Percentiles rank a stretch among this genome's conserved stretches.
Conservation (phyloP, 441 rosid species). For the Erysimum cheiri region DNA sequence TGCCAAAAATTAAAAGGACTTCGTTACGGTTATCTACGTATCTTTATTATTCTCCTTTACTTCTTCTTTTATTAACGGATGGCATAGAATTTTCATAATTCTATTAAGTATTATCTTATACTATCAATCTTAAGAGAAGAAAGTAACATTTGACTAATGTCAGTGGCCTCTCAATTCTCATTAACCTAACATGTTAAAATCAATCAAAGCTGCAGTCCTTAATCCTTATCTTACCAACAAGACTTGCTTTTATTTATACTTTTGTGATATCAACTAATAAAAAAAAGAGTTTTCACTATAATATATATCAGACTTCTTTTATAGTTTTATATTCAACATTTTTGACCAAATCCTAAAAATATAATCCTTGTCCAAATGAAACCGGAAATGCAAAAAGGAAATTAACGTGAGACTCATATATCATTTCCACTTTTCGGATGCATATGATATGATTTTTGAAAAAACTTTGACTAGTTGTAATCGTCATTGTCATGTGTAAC, state of each 20-base stretch:
- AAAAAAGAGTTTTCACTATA: neutral
- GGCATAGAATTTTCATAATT: constrained; percentile 7
- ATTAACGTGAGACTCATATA: constrained; percentile 3
- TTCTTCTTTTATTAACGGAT: neutral
- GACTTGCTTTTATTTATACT: constrained; percentile 9
- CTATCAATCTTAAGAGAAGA: constrained; percentile 24
- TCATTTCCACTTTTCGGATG: constrained; percentile 27
- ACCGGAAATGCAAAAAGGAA: constrained; percentile 19
- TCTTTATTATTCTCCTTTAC: constrained; percentile 24
- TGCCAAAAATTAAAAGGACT: constrained; percentile 24
- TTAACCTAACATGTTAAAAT: constrained; percentile 33
- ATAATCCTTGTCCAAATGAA: constrained; percentile 27
- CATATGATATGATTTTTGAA: neutral
- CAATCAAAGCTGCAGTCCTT: constrained; percentile 27
- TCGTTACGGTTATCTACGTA: constrained; percentile 22
- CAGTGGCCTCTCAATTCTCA: constrained; percentile 40
- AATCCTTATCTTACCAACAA: constrained; percentile 28
- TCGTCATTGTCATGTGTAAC: constrained; percentile 4
- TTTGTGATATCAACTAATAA: constrained; percentile 3
- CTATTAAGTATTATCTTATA: constrained; percentile 12
- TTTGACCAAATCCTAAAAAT: neutral
- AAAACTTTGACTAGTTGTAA: neutral
- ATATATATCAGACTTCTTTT: neutral
- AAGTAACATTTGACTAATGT: constrained; percentile 45
- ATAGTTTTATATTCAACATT: neutral